Evolutionary conservation across 129 eudicot species (phyloP).

Genomic region (Daucus carota): DNA sequence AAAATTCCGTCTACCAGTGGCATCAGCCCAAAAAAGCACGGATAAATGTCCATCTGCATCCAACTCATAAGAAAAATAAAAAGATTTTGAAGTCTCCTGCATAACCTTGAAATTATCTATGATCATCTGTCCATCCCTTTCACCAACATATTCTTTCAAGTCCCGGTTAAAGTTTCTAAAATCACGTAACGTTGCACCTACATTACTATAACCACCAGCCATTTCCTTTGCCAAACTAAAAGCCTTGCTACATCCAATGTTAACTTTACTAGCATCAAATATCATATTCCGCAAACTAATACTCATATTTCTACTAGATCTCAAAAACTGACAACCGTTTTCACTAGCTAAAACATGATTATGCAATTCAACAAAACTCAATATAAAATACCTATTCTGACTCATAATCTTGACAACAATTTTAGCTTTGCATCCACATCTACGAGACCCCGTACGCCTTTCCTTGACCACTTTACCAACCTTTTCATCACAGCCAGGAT

Average conservation of each 20-base stretch:
- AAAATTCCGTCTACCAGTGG: not conserved
- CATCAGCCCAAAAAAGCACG: not conserved
- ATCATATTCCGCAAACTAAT: not conserved
- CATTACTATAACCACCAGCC: not conserved
- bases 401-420: not conserved
- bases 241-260: not conserved
- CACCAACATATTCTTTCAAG: not conserved
- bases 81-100: not conserved
- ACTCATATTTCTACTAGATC: not conserved
- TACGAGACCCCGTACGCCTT: not conserved
- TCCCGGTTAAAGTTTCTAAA: not conserved
- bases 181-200: not conserved
- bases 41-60: not conserved
- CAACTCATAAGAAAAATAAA: no score
- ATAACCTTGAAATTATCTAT: not conserved
- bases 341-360: not conserved
- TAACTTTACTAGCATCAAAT: not conserved
- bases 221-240: not conserved
- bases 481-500: not conserved
- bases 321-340: not conserved
- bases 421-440: not conserved
- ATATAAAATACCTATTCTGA: not conserved
- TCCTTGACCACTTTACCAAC: not conserved
- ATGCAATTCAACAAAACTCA: not conserved
- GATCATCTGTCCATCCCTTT: not conserved